These are phyloP conservation scores for Pachyrhizus erosus DNA, from an alignment of 306 rosid genomes.

Conservation along the genomic window DNA sequence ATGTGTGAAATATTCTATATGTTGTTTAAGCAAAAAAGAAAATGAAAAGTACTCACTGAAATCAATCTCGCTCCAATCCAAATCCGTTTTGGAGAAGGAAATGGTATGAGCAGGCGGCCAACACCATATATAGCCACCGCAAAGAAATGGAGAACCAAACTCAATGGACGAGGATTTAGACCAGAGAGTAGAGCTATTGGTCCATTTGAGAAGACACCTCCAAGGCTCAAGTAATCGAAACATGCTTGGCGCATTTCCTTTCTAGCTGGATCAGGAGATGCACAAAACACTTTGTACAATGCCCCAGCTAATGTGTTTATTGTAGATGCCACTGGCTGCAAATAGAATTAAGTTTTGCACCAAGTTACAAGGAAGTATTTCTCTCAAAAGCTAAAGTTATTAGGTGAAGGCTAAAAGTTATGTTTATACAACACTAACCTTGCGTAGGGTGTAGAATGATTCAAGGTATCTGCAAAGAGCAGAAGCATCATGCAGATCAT, in stretches of 20 bases:
- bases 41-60: constrained; percentile 47
- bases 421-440: constrained; percentile 38
- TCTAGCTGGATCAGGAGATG: constrained; percentile 69
- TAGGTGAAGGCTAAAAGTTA: neutral
- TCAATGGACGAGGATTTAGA: constrained; percentile 61
- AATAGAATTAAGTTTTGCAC: neutral
- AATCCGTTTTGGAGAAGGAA: constrained; percentile 62
- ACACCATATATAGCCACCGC: constrained; percentile 61
- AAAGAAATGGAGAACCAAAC: constrained; percentile 64
- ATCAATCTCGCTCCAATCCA: constrained; percentile 67
- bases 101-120: constrained; percentile 58
- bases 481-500: constrained; percentile 56
- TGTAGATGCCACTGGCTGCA: constrained; percentile 77
- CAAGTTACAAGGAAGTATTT: neutral
- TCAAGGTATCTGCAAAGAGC: constrained; percentile 64
- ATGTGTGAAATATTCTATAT: neutral
- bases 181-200: constrained; percentile 64
- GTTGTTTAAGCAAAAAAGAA: neutral
- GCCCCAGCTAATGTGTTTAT: constrained; percentile 81
- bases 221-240: constrained; percentile 71
- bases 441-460: constrained; percentile 64
- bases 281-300: constrained; percentile 72
- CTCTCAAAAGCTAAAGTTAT: neutral
- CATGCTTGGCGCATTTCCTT: constrained; percentile 67
- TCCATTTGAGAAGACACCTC: constrained; percentile 59